Evolutionary conservation across 2,329 filamentous ascomycete genomes (phyloP).

Genomic region (Colletotrichum shisoi): DNA sequence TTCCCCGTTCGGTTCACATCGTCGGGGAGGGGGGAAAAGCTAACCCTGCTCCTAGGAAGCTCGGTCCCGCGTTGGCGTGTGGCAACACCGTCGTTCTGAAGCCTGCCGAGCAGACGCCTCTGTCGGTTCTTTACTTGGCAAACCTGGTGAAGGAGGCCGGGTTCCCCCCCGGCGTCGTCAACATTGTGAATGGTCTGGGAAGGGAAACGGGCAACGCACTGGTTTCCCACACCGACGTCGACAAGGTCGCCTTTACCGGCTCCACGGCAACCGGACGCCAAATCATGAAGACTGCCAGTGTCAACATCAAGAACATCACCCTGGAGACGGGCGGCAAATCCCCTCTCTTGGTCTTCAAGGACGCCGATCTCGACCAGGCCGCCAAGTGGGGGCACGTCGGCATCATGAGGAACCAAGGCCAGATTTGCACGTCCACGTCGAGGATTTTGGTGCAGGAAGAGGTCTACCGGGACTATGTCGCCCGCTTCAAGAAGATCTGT

Average conservation of each 20-base stretch:
- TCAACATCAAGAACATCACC: conserved; percentile 71
- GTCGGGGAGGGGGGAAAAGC: neutral
- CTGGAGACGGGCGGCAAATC: conserved; percentile 74
- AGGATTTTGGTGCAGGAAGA: conserved; percentile 70
- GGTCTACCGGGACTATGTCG: conserved; percentile 69
- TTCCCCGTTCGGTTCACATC: too few species aligned
- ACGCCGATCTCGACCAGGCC: conserved; percentile 72
- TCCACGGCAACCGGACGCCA: conserved; percentile 74
- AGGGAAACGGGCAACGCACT: conserved; percentile 73
- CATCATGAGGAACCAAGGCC: conserved; percentile 68
- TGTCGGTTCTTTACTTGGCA: conserved; percentile 71
- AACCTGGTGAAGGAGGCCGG: conserved; percentile 75
- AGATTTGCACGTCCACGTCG: conserved; percentile 71
- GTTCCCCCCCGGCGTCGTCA: conserved; percentile 80
- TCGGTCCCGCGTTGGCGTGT: conserved; percentile 73
- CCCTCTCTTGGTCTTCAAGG: conserved; percentile 69
- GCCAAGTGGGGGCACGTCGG: conserved; percentile 65
- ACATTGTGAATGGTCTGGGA: conserved; percentile 77
- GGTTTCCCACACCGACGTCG: conserved; percentile 71
- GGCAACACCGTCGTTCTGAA: conserved; percentile 72
- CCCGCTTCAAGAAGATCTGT: conserved; percentile 66
- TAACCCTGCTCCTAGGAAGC: conserved; percentile 66
- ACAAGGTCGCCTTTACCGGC: conserved; percentile 83
- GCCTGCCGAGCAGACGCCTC: conserved; percentile 72
- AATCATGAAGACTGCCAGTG: conserved; percentile 78